Percentiles rank a stretch among this genome's conserved stretches.
These are phyloP conservation scores for Pisolithus tinctorius DNA, from an alignment of 768 basidiomycete species.

Conservation along the genomic window DNA sequence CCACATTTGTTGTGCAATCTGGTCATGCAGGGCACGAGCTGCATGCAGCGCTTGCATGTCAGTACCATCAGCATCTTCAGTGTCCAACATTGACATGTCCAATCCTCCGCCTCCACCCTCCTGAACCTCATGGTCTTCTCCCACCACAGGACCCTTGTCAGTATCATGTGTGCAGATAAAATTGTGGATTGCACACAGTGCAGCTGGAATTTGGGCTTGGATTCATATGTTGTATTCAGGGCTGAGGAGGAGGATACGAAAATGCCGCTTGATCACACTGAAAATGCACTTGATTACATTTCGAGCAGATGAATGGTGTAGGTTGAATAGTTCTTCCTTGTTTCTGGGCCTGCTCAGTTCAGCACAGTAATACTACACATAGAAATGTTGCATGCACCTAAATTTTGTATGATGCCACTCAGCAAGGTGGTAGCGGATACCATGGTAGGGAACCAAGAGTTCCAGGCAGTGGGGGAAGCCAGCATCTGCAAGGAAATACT, in stretches of 20 bases:
- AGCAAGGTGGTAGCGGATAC: neutral
- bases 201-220: slow-evolving; percentile 17
- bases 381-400: neutral
- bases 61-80: too few relatives aligned
- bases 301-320: slow-evolving; percentile 31
- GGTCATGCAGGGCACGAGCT: too few relatives aligned
- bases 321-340: slow-evolving; percentile 35
- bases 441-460: neutral
- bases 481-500: neutral
- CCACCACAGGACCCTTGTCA: too few relatives aligned
- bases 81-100: too few relatives aligned
- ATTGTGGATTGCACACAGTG: slow-evolving; percentile 21
- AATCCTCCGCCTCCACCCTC: too few relatives aligned
- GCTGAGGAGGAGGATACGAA: slow-evolving; percentile 2
- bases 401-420: neutral
- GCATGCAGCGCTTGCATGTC: too few relatives aligned
- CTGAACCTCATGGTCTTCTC: too few relatives aligned
- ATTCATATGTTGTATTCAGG: slow-evolving; percentile 15
- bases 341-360: neutral
- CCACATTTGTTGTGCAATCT: too few relatives aligned
- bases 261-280: slow-evolving; percentile 30
- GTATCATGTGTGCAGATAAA: neutral
- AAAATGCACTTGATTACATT: slow-evolving; percentile 37
- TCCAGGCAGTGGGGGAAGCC: neutral
- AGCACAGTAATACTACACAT: too few relatives aligned